Conservation (phyloP, 169 alveolate genomes). For the Amoebophrya sp. region DNA sequence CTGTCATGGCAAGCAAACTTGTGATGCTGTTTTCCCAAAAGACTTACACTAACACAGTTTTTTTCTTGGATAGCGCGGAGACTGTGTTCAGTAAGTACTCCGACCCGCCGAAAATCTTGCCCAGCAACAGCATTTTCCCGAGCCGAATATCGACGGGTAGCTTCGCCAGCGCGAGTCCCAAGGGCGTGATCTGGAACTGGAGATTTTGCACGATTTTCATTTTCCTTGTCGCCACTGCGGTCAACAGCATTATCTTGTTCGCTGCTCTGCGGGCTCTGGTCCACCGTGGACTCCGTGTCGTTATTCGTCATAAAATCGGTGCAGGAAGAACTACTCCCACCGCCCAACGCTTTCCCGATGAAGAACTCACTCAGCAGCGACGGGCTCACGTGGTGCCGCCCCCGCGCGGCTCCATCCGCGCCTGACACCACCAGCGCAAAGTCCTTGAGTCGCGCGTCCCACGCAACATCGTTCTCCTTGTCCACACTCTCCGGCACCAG, state of each 20-base stretch:
- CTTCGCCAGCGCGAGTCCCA: not conserved
- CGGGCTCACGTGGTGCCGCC: not conserved
- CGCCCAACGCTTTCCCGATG: not conserved
- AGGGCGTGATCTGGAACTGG: not conserved
- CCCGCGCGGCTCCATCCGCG: not conserved
- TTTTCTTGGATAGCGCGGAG: too few relatives aligned
- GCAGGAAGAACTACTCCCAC: too few relatives aligned
- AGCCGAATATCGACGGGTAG: not conserved
- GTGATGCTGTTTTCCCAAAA: too few relatives aligned
- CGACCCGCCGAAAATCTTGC: not conserved
- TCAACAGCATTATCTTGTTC: not conserved
- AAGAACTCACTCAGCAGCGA: not conserved
- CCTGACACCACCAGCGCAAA: not conserved
- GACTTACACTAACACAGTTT: too few relatives aligned
- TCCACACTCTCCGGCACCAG: not conserved
- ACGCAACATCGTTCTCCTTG: not conserved
- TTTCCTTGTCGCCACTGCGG: not conserved
- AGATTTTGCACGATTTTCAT: not conserved
- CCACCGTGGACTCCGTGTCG: not conserved
- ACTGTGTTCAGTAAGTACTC: not conserved
- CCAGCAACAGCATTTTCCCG: not conserved
- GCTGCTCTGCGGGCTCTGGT: not conserved
- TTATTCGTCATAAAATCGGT: too few relatives aligned
- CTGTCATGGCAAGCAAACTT: too few relatives aligned
- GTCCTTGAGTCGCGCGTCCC: not conserved